Evolutionary conservation across 139 green algal genomes (phyloP).

Genomic region (Zygnema cylindricum): DNA sequence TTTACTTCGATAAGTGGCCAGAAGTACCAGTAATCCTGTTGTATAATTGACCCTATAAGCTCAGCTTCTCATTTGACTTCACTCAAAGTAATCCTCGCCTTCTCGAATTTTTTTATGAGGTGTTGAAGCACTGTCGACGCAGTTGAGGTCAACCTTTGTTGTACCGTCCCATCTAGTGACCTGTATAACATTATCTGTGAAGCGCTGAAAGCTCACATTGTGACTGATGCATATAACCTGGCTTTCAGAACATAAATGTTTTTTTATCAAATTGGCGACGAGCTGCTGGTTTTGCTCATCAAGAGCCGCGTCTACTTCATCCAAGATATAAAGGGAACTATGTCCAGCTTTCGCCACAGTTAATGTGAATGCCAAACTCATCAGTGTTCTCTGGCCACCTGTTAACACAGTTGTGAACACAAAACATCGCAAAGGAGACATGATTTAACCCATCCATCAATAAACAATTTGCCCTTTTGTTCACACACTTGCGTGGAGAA

Average conservation of each 20-base stretch:
- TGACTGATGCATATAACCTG: conserved; percentile 46
- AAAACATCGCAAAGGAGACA: too few species aligned
- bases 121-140: too few species aligned
- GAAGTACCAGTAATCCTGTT: too few species aligned
- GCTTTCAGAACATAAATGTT: not conserved
- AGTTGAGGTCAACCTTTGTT: not conserved
- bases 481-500: too few species aligned
- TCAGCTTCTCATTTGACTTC: too few species aligned
- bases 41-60: too few species aligned
- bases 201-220: conserved; percentile 34
- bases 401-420: too few species aligned
- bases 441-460: too few species aligned
- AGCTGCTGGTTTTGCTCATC: conserved; percentile 37
- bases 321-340: conserved; percentile 43
- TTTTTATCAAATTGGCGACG: conserved; percentile 25
- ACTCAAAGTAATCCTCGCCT: too few species aligned
- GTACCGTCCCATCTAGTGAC: conserved; percentile 16
- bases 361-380: conserved; percentile 27
- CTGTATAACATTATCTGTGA: conserved; percentile 34
- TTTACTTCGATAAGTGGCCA: too few species aligned
- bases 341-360: not conserved
- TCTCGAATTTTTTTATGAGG: too few species aligned
- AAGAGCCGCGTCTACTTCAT: conserved; percentile 39
- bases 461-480: too few species aligned
- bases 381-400: conserved; percentile 29